Evolutionary conservation across 495 filamentous ascomycete species (phyloP).

Genomic region (Cercophora newfieldiana): DNA sequence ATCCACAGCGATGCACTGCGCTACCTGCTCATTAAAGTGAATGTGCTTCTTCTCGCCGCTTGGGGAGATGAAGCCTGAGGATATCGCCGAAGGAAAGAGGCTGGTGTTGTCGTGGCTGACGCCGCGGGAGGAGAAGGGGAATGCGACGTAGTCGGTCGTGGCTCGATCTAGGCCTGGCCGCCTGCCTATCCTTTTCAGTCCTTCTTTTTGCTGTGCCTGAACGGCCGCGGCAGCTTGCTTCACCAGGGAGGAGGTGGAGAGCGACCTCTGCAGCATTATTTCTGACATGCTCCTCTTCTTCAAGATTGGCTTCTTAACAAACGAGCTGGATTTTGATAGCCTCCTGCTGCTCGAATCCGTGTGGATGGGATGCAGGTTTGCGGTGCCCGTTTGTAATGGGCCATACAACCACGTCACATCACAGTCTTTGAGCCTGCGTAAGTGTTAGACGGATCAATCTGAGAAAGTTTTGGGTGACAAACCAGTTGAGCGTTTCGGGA

Average conservation of each 20-base stretch:
- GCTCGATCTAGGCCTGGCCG: conserved; percentile 53
- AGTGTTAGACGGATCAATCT: conserved; percentile 23
- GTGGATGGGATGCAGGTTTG: conserved; percentile 50
- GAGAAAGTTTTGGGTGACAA: conserved; percentile 27
- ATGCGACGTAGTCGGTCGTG: conserved; percentile 66
- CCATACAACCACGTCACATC: conserved; percentile 99
- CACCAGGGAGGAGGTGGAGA: conserved; percentile 86
- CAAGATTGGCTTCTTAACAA: conserved; percentile 85
- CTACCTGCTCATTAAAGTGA: conserved; percentile 93
- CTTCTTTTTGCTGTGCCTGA: conserved; percentile 78
- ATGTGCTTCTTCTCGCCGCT: conserved; percentile 75
- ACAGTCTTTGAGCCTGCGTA: conserved; percentile 84
- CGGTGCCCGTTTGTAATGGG: conserved; percentile 72
- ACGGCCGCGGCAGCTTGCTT: conserved; percentile 93
- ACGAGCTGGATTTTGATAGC: conserved; percentile 79
- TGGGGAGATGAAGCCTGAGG: conserved; percentile 68
- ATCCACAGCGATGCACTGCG: conserved; percentile 94
- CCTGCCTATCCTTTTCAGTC: conserved; percentile 42
- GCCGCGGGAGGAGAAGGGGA: conserved; percentile 56
- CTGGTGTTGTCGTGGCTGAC: conserved; percentile 58
- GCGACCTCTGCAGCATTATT: conserved; percentile 85
- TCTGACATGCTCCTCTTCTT: conserved; percentile 98
- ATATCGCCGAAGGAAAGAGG: conserved; percentile 56
- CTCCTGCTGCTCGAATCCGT: conserved; percentile 47
- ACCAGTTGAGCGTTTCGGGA: conserved; percentile 90